Conservation (phyloP, 805 yeast genomes). For the Ogataea pini region DNA sequence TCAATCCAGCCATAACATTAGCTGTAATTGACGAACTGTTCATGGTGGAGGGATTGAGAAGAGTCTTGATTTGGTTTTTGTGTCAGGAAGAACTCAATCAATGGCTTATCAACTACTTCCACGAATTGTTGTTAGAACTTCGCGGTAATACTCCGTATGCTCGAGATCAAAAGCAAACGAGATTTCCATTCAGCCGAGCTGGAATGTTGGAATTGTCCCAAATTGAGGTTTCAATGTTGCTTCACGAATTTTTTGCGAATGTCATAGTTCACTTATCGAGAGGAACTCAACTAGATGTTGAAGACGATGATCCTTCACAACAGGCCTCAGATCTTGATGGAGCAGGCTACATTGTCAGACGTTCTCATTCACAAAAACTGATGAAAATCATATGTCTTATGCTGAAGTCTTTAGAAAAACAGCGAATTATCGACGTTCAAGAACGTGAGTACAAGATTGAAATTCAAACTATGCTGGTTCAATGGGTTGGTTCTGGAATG, state of each 20-base stretch:
- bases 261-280: slow-evolving; percentile 46
- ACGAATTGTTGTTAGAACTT: slow-evolving; percentile 56
- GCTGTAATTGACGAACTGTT: slow-evolving; percentile 67
- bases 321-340: slow-evolving; percentile 14
- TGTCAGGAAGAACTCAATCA: slow-evolving; percentile 61
- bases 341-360: slow-evolving; percentile 34
- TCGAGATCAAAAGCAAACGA: slow-evolving; percentile 16
- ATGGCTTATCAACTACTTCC: slow-evolving; percentile 60
- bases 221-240: slow-evolving; percentile 62
- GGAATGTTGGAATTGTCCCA: slow-evolving; percentile 56
- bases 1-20: slow-evolving; percentile 54
- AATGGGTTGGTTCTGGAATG: slow-evolving; percentile 57
- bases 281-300: slow-evolving; percentile 30
- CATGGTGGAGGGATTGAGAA: slow-evolving; percentile 64
- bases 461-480: slow-evolving; percentile 58
- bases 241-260: slow-evolving; percentile 70
- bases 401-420: slow-evolving; percentile 52
- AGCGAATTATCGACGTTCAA: slow-evolving; percentile 42
- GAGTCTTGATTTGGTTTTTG: slow-evolving; percentile 66
- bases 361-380: slow-evolving; percentile 38
- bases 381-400: slow-evolving; percentile 62
- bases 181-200: slow-evolving; percentile 51
- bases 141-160: slow-evolving; percentile 44
- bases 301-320: slow-evolving; percentile 15
- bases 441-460: slow-evolving; percentile 59